Conservation (phyloP, 495 filamentous ascomycete genomes). For the Talaromyces adpressus region DNA sequence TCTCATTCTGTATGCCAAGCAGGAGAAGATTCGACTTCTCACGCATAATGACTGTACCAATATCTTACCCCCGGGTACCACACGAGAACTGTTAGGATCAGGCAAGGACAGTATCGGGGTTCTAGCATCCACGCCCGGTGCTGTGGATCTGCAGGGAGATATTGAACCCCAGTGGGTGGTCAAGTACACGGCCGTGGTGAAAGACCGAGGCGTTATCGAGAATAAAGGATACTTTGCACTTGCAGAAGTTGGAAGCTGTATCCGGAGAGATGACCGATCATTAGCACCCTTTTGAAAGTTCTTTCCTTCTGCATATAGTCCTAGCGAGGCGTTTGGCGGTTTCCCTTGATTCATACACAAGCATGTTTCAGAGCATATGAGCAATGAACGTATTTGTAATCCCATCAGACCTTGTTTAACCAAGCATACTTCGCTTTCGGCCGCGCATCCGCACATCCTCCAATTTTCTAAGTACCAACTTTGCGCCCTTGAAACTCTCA, state of each 20-base stretch:
- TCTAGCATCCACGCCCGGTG: slow-evolving; percentile 46
- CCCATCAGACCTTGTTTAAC: slow-evolving; percentile 33
- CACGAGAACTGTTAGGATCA: slow-evolving; percentile 72
- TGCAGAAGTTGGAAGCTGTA: slow-evolving; percentile 54
- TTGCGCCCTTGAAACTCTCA: slow-evolving; percentile 50
- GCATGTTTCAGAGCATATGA: slow-evolving; percentile 6
- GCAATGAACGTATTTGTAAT: neutral
- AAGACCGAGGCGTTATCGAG: slow-evolving; percentile 93
- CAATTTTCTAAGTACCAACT: slow-evolving; percentile 62
- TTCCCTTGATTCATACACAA: slow-evolving; percentile 11
- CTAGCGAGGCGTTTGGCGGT: slow-evolving; percentile 26
- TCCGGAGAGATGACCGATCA: slow-evolving; percentile 20
- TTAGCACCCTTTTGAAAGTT: slow-evolving; percentile 2
- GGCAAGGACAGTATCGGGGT: slow-evolving; percentile 57
- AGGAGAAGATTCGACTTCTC: slow-evolving; percentile 76
- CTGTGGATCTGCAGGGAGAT: slow-evolving; percentile 55
- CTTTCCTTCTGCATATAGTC: neutral
- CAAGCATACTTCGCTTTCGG: slow-evolving; percentile 96
- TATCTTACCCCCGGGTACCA: slow-evolving; percentile 76
- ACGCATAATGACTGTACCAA: slow-evolving; percentile 94
- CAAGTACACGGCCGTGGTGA: slow-evolving; percentile 97
- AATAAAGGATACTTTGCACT: slow-evolving; percentile 95
- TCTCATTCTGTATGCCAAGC: slow-evolving; percentile 76
- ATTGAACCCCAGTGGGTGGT: slow-evolving; percentile 88
- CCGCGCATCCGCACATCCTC: slow-evolving; percentile 94